Conservation (phyloP, 108 stramenopile species). For the Cyclotella distinguenda region DNA sequence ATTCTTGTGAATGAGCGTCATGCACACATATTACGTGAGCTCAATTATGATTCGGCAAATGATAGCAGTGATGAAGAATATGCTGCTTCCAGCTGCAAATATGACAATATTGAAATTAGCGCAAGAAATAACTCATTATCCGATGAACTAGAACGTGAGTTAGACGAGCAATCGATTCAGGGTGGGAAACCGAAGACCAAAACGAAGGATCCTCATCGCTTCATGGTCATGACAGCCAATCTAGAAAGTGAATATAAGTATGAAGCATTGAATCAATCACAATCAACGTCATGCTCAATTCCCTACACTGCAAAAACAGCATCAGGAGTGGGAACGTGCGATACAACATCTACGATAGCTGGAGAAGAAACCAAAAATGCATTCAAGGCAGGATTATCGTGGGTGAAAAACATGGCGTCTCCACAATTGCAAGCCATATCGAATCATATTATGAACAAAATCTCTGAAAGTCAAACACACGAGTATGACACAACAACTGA, state of each 20-base stretch:
- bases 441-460: constrained; percentile 33
- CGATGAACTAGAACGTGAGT: constrained; percentile 27
- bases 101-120: constrained; percentile 3
- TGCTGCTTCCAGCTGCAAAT: background rate
- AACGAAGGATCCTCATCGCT: constrained; percentile 34
- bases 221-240: constrained; percentile 36
- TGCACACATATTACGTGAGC: constrained; percentile 30
- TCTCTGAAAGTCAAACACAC: constrained; percentile 22
- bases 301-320: no score
- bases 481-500: background rate
- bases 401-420: constrained; percentile 40
- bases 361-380: constrained; percentile 26
- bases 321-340: no score
- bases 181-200: background rate
- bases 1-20: constrained; percentile 26
- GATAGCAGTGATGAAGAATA: constrained; percentile 31
- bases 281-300: constrained; percentile 1
- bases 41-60: constrained; percentile 36
- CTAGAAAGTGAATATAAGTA: constrained; percentile 37
- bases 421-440: constrained; percentile 40
- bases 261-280: constrained; percentile 16
- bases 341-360: background rate
- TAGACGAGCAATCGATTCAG: background rate
- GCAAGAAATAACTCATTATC: constrained; percentile 6
- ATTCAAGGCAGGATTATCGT: constrained; percentile 25